Conservation (phyloP, 805 yeast genomes). For the Metschnikowia arizonensis region DNA sequence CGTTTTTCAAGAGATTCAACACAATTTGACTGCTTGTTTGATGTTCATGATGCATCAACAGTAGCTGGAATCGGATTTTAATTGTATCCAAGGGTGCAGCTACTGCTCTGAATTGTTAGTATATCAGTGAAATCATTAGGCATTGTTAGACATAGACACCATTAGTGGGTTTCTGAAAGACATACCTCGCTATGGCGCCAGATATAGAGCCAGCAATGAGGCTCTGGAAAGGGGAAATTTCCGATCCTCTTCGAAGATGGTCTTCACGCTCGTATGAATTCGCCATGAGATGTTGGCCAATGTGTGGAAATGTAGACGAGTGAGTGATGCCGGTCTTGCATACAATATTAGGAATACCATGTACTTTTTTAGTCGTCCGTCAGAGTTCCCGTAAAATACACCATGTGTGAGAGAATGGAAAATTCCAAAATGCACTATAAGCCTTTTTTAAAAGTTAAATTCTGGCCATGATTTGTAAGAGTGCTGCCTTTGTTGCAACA, state of each 20-base stretch:
- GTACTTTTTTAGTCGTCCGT: no score
- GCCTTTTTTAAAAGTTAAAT: no score
- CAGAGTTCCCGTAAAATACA: no score
- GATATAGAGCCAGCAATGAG: constrained; percentile 58
- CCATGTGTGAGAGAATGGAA: no score
- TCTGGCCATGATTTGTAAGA: neutral
- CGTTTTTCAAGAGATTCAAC: constrained; percentile 46
- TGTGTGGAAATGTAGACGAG: neutral
- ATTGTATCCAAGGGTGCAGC: constrained; percentile 79
- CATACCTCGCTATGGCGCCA: constrained; percentile 41
- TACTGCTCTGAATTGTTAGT: constrained; percentile 42
- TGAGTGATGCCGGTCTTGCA: neutral
- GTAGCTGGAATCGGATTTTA: constrained; percentile 71
- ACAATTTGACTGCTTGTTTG: constrained; percentile 34
- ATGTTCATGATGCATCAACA: constrained; percentile 22
- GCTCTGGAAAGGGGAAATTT: constrained; percentile 50
- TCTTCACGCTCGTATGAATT: constrained; percentile 26
- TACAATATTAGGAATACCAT: no score
- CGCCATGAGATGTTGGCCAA: neutral
- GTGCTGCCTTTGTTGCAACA: neutral
- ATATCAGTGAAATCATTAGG: no score
- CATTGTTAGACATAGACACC: no score
- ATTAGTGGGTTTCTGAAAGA: neutral
- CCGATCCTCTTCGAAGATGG: constrained; percentile 48
- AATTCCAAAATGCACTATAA: no score